These are phyloP conservation scores for Pseudocercospora musae DNA, from an alignment of 2,329 filamentous ascomycete genomes.

Conservation along the genomic window DNA sequence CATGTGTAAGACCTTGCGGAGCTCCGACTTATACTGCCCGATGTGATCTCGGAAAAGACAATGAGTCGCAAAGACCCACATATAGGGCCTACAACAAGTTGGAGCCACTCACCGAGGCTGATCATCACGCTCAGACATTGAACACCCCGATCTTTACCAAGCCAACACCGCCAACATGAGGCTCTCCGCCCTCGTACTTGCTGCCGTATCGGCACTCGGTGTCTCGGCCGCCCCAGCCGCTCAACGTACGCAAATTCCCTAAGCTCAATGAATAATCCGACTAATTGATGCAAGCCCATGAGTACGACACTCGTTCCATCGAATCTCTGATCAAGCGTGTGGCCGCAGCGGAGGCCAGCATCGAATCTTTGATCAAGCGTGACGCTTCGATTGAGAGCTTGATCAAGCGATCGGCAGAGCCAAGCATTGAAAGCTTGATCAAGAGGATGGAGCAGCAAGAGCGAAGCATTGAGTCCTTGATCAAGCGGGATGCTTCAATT, in stretches of 20 bases:
- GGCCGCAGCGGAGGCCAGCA: background rate
- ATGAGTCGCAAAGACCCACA: too few species aligned
- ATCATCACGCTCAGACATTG: too few species aligned
- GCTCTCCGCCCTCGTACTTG: background rate
- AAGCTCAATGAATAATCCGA: background rate
- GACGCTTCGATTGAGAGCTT: background rate
- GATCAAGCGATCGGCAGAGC: background rate
- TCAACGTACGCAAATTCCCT: background rate
- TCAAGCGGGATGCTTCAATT: background rate
- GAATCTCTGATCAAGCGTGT: background rate
- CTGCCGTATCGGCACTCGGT: background rate
- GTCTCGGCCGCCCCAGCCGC: background rate
- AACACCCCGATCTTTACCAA: background rate
- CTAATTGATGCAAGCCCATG: background rate
- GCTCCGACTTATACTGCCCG: too few species aligned
- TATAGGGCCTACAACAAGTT: too few species aligned
- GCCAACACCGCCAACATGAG: background rate
- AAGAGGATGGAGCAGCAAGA: too few species aligned
- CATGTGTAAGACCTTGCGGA: too few species aligned
- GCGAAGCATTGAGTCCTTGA: background rate
- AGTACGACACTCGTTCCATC: background rate
- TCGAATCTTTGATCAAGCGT: background rate
- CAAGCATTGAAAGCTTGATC: background rate
- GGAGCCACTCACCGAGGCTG: too few species aligned
- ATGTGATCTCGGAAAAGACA: too few species aligned